These are phyloP conservation scores for Mycogone perniciosa DNA, from an alignment of 2,329 filamentous ascomycete species.

Conservation along the genomic window DNA sequence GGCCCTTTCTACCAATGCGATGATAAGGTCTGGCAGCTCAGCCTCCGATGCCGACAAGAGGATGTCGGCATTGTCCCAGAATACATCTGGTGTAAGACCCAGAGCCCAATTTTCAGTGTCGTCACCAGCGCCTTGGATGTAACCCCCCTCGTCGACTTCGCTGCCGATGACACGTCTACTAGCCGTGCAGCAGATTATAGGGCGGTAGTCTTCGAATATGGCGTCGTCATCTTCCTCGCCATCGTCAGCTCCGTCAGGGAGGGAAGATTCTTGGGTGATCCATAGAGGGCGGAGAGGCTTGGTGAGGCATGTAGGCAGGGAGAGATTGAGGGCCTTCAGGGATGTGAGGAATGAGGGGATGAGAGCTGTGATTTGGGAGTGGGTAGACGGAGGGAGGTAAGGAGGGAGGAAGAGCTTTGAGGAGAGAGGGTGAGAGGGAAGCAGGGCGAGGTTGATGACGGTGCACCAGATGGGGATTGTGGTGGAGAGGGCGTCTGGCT, in stretches of 20 bases:
- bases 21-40: conserved; percentile 49
- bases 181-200: conserved; percentile 79
- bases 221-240: not conserved
- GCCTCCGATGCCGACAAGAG: conserved; percentile 61
- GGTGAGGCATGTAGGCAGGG: conserved; percentile 49
- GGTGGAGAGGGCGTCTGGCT: conserved; percentile 92
- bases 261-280: conserved; percentile 64
- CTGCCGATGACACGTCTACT: conserved; percentile 64
- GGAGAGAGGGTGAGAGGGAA: conserved; percentile 46
- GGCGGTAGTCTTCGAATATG: conserved; percentile 55
- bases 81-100: conserved; percentile 69
- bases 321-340: conserved; percentile 50
- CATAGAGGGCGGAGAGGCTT: conserved; percentile 75
- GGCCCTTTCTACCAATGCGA: conserved; percentile 33
- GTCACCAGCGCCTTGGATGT: conserved; percentile 92
- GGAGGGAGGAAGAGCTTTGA: conserved; percentile 64
- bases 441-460: conserved; percentile 74
- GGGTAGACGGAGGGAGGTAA: conserved; percentile 63
- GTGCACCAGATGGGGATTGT: conserved; percentile 92
- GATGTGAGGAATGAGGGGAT: conserved; percentile 49
- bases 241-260: conserved; percentile 21
- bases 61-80: conserved; percentile 63
- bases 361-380: conserved; percentile 65
- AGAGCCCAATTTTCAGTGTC: conserved; percentile 90
- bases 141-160: conserved; percentile 57